Evolutionary conservation across 2,329 filamentous ascomycete genomes (phyloP).

Genomic region (Nemania abortiva): DNA sequence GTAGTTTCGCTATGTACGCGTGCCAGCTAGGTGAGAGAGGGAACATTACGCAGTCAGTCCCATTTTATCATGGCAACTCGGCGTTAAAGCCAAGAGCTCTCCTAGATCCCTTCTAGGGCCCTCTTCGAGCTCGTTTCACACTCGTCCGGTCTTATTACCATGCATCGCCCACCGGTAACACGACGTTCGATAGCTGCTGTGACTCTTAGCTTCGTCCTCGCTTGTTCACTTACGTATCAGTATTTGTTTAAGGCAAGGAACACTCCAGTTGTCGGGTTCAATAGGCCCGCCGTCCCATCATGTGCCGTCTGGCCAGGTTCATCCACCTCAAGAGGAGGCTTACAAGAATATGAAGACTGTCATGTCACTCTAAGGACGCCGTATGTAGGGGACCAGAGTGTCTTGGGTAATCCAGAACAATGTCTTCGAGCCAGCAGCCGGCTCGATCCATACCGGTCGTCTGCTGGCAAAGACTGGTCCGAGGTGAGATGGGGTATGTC

Average conservation of each 20-base stretch:
- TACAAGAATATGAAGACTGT: slow-evolving; percentile 8
- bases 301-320: slow-evolving; percentile 4
- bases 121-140: background rate
- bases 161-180: slow-evolving; percentile 2
- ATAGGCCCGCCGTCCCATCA: background rate
- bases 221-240: slow-evolving; percentile 1
- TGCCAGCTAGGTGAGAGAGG: background rate
- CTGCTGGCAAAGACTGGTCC: slow-evolving; percentile 32
- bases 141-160: background rate
- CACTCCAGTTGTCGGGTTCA: background rate
- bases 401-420: slow-evolving; percentile 27
- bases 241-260: background rate
- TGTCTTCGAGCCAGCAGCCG: slow-evolving; percentile 28
- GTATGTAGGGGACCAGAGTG: slow-evolving; percentile 26
- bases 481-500: slow-evolving; percentile 40
- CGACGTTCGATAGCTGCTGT: background rate
- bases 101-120: background rate
- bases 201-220: background rate
- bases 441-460: slow-evolving; percentile 29
- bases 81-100: background rate
- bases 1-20: background rate
- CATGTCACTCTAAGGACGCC: slow-evolving; percentile 8
- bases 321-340: background rate
- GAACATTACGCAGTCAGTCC: background rate
- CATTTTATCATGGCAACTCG: background rate